Percentiles rank a stretch among this genome's conserved stretches.
Conservation (phyloP, 2,329 filamentous ascomycete species). For the Colletotrichum scovillei region DNA sequence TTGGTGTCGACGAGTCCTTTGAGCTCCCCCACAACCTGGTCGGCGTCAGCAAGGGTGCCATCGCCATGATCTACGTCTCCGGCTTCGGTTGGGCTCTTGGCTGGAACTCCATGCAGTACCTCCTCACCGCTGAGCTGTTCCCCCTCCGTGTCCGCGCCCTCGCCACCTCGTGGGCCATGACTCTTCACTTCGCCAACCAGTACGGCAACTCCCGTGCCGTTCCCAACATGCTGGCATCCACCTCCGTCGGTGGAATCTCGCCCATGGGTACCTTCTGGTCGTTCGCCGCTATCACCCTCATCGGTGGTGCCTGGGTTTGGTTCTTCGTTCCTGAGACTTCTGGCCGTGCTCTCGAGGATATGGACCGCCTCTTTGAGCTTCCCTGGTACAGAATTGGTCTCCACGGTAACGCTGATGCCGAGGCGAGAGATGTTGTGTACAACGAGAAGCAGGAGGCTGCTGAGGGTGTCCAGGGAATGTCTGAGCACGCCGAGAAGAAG, state of each 20-base stretch:
- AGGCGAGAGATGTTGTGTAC: constrained; percentile 54
- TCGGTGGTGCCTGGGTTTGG: constrained; percentile 78
- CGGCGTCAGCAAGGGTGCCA: constrained; percentile 72
- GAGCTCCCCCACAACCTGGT: constrained; percentile 59
- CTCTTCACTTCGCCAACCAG: constrained; percentile 82
- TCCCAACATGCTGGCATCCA: constrained; percentile 75
- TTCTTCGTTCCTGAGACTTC: constrained; percentile 79
- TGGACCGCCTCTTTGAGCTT: constrained; percentile 78
- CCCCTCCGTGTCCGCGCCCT: constrained; percentile 79
- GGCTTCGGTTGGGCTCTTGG: constrained; percentile 77
- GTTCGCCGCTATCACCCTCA: constrained; percentile 74
- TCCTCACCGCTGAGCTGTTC: constrained; percentile 83
- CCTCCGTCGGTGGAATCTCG: constrained; percentile 57
- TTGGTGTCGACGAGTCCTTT: constrained; percentile 61
- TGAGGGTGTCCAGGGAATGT: constrained; percentile 44
- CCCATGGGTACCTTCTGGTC: constrained; percentile 81
- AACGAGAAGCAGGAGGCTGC: constrained; percentile 57
- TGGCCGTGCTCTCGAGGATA: constrained; percentile 73
- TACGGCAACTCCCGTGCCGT: constrained; percentile 82
- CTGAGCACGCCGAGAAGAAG: constrained; percentile 50
- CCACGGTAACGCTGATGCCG: constrained; percentile 63
- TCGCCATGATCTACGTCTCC: constrained; percentile 79
- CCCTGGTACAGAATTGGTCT: constrained; percentile 81
- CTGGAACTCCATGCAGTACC: constrained; percentile 83
- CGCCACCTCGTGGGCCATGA: constrained; percentile 79